phyloP scores from a whole-genome alignment of 495 filamentous ascomycete genomes.

The Jackrogersella multiformis region DNA sequence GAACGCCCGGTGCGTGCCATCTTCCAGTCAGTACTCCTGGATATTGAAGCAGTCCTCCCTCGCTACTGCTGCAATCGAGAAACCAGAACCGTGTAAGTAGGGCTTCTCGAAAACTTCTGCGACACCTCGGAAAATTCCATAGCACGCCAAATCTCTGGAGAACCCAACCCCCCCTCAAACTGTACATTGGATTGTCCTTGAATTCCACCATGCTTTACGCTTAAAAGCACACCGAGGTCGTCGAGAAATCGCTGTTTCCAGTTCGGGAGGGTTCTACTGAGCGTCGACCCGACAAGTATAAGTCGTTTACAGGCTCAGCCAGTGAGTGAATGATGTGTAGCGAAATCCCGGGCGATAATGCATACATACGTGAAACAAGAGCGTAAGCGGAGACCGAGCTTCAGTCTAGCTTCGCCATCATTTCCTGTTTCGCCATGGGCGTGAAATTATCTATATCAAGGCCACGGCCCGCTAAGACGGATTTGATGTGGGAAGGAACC shows the following conservation, averaged over 20 bases:
- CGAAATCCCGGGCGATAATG: constrained; percentile 43
- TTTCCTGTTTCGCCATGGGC: constrained; percentile 89
- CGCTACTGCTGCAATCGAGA: constrained; percentile 35
- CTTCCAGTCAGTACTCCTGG: constrained; percentile 33
- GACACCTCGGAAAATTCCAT: constrained; percentile 33
- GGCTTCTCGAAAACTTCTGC: constrained; percentile 17
- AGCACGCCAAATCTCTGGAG: constrained; percentile 33
- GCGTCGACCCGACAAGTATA: constrained; percentile 34
- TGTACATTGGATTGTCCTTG: constrained; percentile 34
- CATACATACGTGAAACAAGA: constrained; percentile 40
- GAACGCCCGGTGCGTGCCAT: constrained; percentile 46
- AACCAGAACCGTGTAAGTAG: constrained; percentile 18
- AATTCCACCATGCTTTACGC: constrained; percentile 25
- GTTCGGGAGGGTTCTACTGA: constrained; percentile 13
- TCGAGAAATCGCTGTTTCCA: constrained; percentile 31
- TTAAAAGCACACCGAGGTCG: constrained; percentile 29
- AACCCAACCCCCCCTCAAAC: constrained; percentile 23
- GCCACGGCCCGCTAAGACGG: constrained; percentile 75
- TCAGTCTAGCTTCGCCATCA: constrained; percentile 99
- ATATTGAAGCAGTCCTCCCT: constrained; percentile 29
- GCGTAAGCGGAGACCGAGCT: constrained; percentile 30
- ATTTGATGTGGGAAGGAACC: constrained; percentile 82
- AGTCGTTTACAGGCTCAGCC: constrained; percentile 43
- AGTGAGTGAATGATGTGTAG: constrained; percentile 46
- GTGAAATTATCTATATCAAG: constrained; percentile 94